These are phyloP conservation scores for Babesia ovata DNA, from an alignment of 169 alveolate genomes.

Conservation along the genomic window DNA sequence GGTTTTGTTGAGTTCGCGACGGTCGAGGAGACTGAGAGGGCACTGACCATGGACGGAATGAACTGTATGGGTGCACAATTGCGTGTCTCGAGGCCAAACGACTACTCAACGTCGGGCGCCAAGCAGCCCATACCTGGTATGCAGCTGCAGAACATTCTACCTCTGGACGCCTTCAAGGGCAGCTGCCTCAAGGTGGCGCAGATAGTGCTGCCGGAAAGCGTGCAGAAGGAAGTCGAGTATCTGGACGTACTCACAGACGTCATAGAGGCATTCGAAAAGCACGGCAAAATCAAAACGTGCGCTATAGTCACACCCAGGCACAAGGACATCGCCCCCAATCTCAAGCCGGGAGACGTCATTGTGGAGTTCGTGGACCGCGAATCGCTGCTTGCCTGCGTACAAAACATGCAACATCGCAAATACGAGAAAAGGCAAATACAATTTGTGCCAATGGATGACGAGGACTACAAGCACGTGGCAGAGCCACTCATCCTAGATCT, in stretches of 20 bases:
- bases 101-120: conserved; percentile 77
- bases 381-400: conserved; percentile 72
- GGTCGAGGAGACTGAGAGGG: conserved; percentile 90
- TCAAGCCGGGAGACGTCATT: conserved; percentile 73
- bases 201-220: conserved; percentile 42
- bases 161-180: conserved; percentile 47
- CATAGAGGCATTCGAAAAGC: conserved; percentile 73
- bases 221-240: conserved; percentile 68
- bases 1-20: conserved; percentile 91
- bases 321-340: conserved; percentile 63
- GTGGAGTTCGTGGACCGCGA: conserved; percentile 70
- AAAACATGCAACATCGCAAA: conserved; percentile 73
- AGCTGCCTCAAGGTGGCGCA: conserved; percentile 38
- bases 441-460: conserved; percentile 59
- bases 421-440: conserved; percentile 72
- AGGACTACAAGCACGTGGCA: conserved; percentile 44
- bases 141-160: neutral
- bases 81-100: conserved; percentile 90
- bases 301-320: conserved; percentile 68
- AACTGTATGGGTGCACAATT: conserved; percentile 86
- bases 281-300: conserved; percentile 71
- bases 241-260: conserved; percentile 73
- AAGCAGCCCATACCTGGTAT: conserved; percentile 41
- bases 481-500: conserved; percentile 46
- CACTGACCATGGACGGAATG: conserved; percentile 89